phyloP scores from a whole-genome alignment of 164 flowering plant genomes.

The Nymphaea colorata region DNA sequence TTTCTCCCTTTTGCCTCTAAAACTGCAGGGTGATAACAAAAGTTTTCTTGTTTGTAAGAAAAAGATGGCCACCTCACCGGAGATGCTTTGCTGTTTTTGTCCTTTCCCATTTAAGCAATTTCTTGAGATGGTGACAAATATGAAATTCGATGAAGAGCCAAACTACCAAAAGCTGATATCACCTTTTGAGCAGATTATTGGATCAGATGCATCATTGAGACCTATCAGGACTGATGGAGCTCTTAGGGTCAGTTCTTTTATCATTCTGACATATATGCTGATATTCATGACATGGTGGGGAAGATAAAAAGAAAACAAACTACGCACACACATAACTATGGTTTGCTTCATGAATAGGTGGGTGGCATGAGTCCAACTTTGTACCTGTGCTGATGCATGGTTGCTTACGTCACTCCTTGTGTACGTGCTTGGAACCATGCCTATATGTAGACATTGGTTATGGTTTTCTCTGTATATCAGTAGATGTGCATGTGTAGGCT shows the following conservation, averaged over 20 bases:
- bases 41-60: constrained; percentile 50
- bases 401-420: too few relatives aligned
- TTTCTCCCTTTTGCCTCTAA: constrained; percentile 6
- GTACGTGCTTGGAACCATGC: too few relatives aligned
- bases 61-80: constrained; percentile 46
- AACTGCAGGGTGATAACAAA: constrained; percentile 49
- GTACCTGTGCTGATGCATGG: too few relatives aligned
- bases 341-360: too few relatives aligned
- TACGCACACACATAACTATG: too few relatives aligned
- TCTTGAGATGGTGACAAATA: constrained; percentile 38
- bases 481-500: too few relatives aligned
- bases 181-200: constrained; percentile 29
- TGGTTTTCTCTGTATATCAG: too few relatives aligned
- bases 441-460: too few relatives aligned
- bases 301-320: too few relatives aligned
- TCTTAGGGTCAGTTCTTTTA: constrained; percentile 20
- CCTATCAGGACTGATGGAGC: constrained; percentile 44
- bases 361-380: too few relatives aligned
- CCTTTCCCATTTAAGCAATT: constrained; percentile 41
- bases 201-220: constrained; percentile 17
- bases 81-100: constrained; percentile 33
- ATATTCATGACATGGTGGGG: not conserved
- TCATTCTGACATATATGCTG: not conserved
- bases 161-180: constrained; percentile 41
- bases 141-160: constrained; percentile 59